Evolutionary conservation across 2,329 filamentous ascomycete genomes (phyloP).

Genomic region (Pestalotiopsis sp.): DNA sequence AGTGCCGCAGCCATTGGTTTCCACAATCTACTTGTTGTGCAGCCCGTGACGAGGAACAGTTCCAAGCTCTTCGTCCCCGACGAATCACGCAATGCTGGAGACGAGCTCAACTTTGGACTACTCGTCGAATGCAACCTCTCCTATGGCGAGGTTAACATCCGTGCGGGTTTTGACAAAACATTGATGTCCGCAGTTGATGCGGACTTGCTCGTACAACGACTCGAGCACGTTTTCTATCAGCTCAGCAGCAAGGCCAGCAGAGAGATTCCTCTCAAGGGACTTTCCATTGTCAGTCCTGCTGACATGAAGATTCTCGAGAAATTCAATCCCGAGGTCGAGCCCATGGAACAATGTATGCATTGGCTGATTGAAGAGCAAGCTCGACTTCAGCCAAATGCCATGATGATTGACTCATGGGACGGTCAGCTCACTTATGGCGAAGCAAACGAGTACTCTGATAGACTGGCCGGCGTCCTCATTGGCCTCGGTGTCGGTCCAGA

Average conservation of each 20-base stretch:
- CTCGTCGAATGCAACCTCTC: background rate
- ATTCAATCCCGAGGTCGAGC: constrained; percentile 4
- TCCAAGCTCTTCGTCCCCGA: background rate
- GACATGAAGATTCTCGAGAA: constrained; percentile 34
- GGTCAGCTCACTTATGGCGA: constrained; percentile 31
- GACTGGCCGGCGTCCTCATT: constrained; percentile 25
- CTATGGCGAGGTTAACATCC: constrained; percentile 7
- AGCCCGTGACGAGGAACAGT: background rate
- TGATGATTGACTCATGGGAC: constrained; percentile 28
- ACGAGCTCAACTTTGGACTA: constrained; percentile 3
- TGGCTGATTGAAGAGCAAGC: constrained; percentile 9
- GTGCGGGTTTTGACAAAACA: constrained; percentile 11
- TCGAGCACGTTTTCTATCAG: constrained; percentile 1
- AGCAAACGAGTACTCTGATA: constrained; percentile 25
- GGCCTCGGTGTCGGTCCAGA: constrained; percentile 30
- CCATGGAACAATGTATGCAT: constrained; percentile 10
- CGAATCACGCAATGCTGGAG: constrained; percentile 2
- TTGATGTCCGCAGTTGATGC: background rate
- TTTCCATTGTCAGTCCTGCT: constrained; percentile 4
- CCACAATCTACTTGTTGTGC: constrained; percentile 11
- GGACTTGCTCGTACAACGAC: background rate
- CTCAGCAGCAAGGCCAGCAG: background rate
- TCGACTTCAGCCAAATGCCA: background rate
- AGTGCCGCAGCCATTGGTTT: constrained; percentile 8
- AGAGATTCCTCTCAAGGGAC: background rate